Percentiles rank a stretch among this genome's conserved stretches.
These are phyloP conservation scores for Atalantia buxifolia DNA, from an alignment of 345 rosid genomes.

Conservation along the genomic window DNA sequence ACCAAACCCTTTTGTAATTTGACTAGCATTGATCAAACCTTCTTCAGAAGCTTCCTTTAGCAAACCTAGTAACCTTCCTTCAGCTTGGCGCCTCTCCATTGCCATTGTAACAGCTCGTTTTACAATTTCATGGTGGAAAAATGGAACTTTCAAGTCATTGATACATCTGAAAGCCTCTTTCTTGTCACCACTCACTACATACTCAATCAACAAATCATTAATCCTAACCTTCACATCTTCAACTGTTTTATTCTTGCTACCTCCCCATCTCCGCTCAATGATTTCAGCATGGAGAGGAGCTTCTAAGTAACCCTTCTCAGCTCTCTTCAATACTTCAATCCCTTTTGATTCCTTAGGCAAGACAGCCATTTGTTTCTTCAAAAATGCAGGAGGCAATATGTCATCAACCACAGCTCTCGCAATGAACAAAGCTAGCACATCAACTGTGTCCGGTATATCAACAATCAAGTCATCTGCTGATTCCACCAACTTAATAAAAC, in stretches of 20 bases:
- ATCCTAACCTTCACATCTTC: constrained; percentile 79
- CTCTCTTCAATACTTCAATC: constrained; percentile 54
- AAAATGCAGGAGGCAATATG: constrained; percentile 75
- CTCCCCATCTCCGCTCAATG: constrained; percentile 79
- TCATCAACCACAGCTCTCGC: constrained; percentile 92
- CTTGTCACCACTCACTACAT: constrained; percentile 64
- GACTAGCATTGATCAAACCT: constrained; percentile 75
- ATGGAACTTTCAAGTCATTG: constrained; percentile 76
- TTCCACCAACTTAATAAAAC: constrained; percentile 64
- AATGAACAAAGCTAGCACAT: constrained; percentile 67
- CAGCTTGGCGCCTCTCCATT: constrained; percentile 63
- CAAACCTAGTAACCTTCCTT: constrained; percentile 52
- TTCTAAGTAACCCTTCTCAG: constrained; percentile 72
- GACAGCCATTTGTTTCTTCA: constrained; percentile 49
- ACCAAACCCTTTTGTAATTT: constrained; percentile 68
- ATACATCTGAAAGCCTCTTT: constrained; percentile 77
- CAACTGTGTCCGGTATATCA: constrained; percentile 76
- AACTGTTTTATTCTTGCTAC: constrained; percentile 69
- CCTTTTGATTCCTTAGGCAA: constrained; percentile 56
- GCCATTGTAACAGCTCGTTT: constrained; percentile 71
- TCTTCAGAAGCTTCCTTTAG: constrained; percentile 62
- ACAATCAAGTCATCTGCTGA: constrained; percentile 79
- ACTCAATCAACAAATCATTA: constrained; percentile 58
- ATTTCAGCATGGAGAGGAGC: constrained; percentile 78
- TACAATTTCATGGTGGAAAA: constrained; percentile 86